Conservation (phyloP, 176 grass and related monocot species). For the Elaeis guineensis region DNA sequence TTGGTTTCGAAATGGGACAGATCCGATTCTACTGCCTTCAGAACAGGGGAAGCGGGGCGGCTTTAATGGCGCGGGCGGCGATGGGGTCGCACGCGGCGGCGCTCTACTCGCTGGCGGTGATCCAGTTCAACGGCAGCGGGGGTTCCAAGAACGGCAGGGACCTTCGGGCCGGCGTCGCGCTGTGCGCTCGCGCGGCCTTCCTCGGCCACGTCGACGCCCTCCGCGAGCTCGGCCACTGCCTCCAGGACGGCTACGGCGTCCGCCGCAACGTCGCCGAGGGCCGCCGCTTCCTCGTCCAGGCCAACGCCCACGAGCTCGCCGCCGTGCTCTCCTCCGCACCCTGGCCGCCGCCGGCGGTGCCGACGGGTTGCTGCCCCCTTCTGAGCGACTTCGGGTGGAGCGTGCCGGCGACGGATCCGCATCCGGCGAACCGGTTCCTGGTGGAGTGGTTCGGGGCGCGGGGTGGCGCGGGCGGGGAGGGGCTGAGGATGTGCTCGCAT, state of each 20-base stretch:
- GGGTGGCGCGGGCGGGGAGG: conserved; percentile 8
- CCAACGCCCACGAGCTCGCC: conserved; percentile 57
- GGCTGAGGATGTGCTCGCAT: background rate
- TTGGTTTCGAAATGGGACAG: conserved; percentile 19
- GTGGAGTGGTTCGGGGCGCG: conserved; percentile 44
- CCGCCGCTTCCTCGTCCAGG: conserved; percentile 48
- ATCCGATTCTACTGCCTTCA: conserved; percentile 71
- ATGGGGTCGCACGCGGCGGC: conserved; percentile 63
- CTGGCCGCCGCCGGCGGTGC: conserved; percentile 2
- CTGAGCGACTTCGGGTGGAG: conserved; percentile 48
- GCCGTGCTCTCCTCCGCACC: conserved; percentile 19
- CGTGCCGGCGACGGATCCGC: conserved; percentile 44
- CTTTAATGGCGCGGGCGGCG: conserved; percentile 57
- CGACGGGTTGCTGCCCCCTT: conserved; percentile 17
- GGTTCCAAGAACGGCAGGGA: conserved; percentile 62
- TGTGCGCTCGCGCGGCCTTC: conserved; percentile 61
- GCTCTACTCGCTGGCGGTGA: conserved; percentile 64
- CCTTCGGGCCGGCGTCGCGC: conserved; percentile 49
- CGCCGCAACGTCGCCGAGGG: conserved; percentile 44
- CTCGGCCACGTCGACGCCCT: conserved; percentile 78
- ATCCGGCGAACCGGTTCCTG: conserved; percentile 66
- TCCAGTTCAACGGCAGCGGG: conserved; percentile 84
- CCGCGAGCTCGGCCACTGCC: conserved; percentile 82
- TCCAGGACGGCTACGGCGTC: conserved; percentile 83
- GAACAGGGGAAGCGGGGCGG: conserved; percentile 47